Evolutionary conservation across 169 alveolate species (phyloP), one percentile per base, ranked within the genome.

Genomic region (Amoebophrya sp.): DNA sequence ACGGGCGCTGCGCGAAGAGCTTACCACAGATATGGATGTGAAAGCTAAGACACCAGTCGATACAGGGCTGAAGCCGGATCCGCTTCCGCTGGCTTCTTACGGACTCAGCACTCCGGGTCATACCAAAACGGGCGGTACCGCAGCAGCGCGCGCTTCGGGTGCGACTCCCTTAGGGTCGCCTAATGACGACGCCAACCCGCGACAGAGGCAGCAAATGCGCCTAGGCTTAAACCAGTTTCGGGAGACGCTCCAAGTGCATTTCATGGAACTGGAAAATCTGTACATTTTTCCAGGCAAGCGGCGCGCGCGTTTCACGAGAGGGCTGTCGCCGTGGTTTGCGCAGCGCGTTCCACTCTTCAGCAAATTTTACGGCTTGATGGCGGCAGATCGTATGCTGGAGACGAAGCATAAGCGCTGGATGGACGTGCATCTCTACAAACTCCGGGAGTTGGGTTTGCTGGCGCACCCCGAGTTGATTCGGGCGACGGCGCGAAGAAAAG

Each of bases 391-490:
- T n/a, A 6, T 65, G 83, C 1, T 65, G 33, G 83, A 65, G 3
- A 6, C 3, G 36, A 18, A 10, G 33, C 12, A 12, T 29, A 65
- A 1, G 83, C 83, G 83, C 33, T 65, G 83, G 83, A 36, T 6
- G 36, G 83, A 65, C 83, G 83, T 65, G 33, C 83, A 65, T 29
- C 83, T 65, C 36, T 65, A 65, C 83, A 65, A 65, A 65, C 18
- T 65, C 83, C 83, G 83, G 33, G 83, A 65, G 83, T 0, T 65
- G 39, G 83, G 83, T 6, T 10, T 1, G 39, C n/a, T 65, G 10
- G 39, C n/a, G 39, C 33, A 26, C 83, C 83, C 83, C 3, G 83
- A 65, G 26, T 1, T 65, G 39, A 26, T 65, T 10, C 83, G 83
- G 10, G 2, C 83, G 83, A 1, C 0, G 83, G 83, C 83, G 83